Conservation (phyloP, 257 asterid genomes). For the Jacaranda copaia region DNA sequence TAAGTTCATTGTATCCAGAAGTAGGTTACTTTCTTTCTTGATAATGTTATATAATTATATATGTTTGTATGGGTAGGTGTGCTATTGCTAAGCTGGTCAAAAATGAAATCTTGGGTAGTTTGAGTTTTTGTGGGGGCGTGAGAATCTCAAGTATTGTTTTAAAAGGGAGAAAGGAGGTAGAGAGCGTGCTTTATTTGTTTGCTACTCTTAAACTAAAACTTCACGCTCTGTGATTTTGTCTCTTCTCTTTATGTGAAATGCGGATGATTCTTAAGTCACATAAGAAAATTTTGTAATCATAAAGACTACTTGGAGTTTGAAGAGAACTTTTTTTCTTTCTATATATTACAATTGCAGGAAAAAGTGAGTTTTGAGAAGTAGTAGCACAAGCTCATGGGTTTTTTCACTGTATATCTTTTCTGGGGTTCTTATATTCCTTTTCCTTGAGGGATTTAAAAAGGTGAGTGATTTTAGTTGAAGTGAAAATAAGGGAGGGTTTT, state of each 20-base stretch:
- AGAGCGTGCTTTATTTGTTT: constrained; percentile 73
- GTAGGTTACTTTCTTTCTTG: constrained; percentile 38
- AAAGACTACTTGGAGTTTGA: constrained; percentile 33
- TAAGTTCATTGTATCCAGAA: constrained; percentile 45
- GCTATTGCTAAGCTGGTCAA: constrained; percentile 56
- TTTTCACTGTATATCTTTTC: constrained; percentile 29
- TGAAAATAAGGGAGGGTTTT: constrained; percentile 22
- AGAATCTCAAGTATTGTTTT: constrained; percentile 40
- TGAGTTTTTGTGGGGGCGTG: constrained; percentile 42
- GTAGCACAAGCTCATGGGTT: constrained; percentile 38
- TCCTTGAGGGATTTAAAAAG: constrained; percentile 33
- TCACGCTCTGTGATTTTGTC: constrained; percentile 54
- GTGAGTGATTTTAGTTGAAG: constrained; percentile 34
- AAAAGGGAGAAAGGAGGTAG: constrained; percentile 44
- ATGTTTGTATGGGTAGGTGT: constrained; percentile 6
- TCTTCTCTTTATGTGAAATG: constrained; percentile 40
- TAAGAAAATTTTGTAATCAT: constrained; percentile 48
- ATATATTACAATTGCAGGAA: constrained; percentile 36
- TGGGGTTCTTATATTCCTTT: constrained; percentile 30
- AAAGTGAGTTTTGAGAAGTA: constrained; percentile 49
- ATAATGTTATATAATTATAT: not conserved
- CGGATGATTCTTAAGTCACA: constrained; percentile 39
- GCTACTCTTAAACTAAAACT: constrained; percentile 43
- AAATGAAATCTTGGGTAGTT: constrained; percentile 51
- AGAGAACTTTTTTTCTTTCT: constrained; percentile 42